Conservation (phyloP, 2,329 filamentous ascomycete species). For the Epichloe brachyelytri region DNA sequence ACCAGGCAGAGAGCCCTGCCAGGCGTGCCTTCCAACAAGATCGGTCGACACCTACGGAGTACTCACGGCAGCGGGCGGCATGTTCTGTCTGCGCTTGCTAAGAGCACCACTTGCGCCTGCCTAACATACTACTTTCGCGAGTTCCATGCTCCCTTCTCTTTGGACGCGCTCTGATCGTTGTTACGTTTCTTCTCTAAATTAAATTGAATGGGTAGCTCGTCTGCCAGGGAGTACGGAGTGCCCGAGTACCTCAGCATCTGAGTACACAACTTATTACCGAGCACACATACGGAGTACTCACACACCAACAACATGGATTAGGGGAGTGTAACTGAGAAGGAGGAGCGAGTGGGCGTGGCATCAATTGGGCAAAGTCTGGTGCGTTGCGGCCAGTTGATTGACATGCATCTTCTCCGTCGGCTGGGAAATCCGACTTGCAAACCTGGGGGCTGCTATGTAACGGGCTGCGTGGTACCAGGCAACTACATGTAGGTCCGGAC, state of each 20-base stretch:
- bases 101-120: background rate
- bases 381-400: background rate
- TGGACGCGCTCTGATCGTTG: background rate
- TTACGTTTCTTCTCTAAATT: too few species aligned
- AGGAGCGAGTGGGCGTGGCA: constrained; percentile 1
- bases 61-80: background rate
- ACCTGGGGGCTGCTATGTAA: background rate
- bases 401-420: background rate
- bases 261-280: background rate
- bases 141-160: background rate
- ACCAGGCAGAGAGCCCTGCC: background rate
- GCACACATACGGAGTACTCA: background rate
- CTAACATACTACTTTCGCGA: background rate
- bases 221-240: background rate
- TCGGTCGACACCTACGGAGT: background rate
- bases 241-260: too few species aligned
- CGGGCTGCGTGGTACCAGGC: background rate
- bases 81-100: background rate
- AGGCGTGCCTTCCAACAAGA: background rate
- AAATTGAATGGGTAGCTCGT: too few species aligned
- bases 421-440: background rate
- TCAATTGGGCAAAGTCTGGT: background rate
- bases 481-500: too few species aligned
- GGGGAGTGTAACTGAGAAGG: background rate
- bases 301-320: background rate